Evolutionary conservation across 2,329 filamentous ascomycete genomes (phyloP).

Genomic region (Alternaria sp.): DNA sequence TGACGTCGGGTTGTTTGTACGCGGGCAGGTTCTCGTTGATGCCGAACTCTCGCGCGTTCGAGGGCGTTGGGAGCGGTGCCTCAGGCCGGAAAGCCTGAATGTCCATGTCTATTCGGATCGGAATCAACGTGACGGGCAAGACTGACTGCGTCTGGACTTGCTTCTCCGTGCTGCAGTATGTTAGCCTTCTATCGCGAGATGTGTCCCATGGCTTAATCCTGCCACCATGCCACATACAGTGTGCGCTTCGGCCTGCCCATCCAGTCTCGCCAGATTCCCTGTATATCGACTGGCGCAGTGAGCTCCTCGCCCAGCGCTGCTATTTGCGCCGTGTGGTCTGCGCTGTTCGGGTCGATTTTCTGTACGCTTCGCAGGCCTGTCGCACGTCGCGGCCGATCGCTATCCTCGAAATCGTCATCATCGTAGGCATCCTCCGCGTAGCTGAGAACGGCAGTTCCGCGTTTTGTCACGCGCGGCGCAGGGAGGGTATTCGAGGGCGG

Average conservation of each 20-base stretch:
- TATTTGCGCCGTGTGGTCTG: slow-evolving; percentile 67
- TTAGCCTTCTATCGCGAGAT: slow-evolving; percentile 10
- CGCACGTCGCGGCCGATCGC: slow-evolving; percentile 72
- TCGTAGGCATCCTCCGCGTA: slow-evolving; percentile 97
- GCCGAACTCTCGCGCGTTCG: slow-evolving; percentile 62
- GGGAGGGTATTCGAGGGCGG: slow-evolving; percentile 71
- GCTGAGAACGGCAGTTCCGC: slow-evolving; percentile 95
- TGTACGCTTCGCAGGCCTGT: slow-evolving; percentile 80
- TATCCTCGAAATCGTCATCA: slow-evolving; percentile 76
- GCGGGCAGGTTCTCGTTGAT: slow-evolving; percentile 77
- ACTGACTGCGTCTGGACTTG: slow-evolving; percentile 71
- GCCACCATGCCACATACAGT: slow-evolving; percentile 48
- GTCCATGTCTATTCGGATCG: slow-evolving; percentile 95
- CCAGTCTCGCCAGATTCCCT: slow-evolving; percentile 95
- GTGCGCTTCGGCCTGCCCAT: slow-evolving; percentile 73
- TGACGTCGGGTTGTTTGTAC: slow-evolving; percentile 79
- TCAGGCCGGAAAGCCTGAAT: slow-evolving; percentile 77
- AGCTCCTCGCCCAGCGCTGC: slow-evolving; percentile 88
- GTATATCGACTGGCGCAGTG: slow-evolving; percentile 76
- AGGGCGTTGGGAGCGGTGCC: slow-evolving; percentile 68
- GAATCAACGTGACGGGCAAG: slow-evolving; percentile 87
- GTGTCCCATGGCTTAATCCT: neutral
- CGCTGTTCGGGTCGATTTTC: slow-evolving; percentile 69
- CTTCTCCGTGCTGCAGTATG: slow-evolving; percentile 58
- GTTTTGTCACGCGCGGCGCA: slow-evolving; percentile 87